Evolutionary conservation across 257 asterid genomes (phyloP), one percentile per base, ranked within the genome.

Genomic region (Petrea volubilis): DNA sequence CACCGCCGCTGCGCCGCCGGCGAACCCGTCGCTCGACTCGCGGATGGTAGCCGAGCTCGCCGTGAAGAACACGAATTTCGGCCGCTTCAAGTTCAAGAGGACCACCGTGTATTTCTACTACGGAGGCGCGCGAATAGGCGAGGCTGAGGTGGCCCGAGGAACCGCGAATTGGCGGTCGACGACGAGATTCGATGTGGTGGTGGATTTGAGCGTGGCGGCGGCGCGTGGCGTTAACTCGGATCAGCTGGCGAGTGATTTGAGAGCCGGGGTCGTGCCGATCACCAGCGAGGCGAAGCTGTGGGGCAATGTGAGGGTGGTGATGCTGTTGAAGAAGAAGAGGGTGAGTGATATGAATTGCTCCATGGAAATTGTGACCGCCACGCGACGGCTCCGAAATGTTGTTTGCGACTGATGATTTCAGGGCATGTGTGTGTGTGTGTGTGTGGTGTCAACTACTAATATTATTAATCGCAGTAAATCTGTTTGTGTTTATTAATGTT

Each of bases 11-110:
- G 2, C 21, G 52, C 17, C 63, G 53, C 21, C 67, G 53, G 6
- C 72, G 3, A 70, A 52, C 25, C 33, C 79, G 13, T 52, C 73
- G 7, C 70, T 83, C 21, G 41, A 44, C 17, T 7, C 64, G 0
- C 60, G 52, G 33, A 70, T 86, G 76, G 73, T 49, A 27, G 77
- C 78, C 6, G 77, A 73, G 18, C 36, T 86, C 6, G 47, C 71
- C 11, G 51, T 86, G 50, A 77, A 78, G 78, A 86, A 86, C 77
- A 2, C 70, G 0, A 86, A 86, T 15, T 86, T 86, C 27, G 87
- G 92, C 0, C 76, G 63, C 6, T 84, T 50, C 55, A 75, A 60
- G 63, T 86, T 62, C 75, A 40, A 33, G 3, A 40, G 28, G 21
- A 51, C 70, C 34, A n/a, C 17, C 0, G 25, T 86, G 57, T 23